Conservation (phyloP, 2,329 filamentous ascomycete species). For the Didymella exigua region DNA sequence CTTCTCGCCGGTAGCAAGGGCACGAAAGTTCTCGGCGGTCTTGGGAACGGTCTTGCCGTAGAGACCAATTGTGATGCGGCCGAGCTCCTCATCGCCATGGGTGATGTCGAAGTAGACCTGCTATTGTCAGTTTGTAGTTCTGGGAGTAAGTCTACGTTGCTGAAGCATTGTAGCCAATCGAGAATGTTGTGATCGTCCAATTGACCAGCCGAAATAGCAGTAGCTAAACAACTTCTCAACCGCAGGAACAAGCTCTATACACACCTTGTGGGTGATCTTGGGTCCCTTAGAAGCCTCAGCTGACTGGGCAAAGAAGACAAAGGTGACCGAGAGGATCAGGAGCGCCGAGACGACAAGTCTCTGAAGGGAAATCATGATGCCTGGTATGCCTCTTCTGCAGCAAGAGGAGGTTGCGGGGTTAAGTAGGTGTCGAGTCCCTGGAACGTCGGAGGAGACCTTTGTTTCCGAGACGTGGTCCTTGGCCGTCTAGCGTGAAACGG, state of each 20-base stretch:
- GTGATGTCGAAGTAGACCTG: conserved; percentile 82
- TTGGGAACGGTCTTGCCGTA: conserved; percentile 88
- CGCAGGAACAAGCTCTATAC: conserved; percentile 2
- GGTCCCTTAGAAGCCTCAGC: conserved; percentile 67
- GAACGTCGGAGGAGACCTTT: conserved; percentile 16
- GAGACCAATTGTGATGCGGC: conserved; percentile 79
- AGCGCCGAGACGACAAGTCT: conserved; percentile 73
- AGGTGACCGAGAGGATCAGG: conserved; percentile 72
- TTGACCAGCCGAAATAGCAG: conserved; percentile 3
- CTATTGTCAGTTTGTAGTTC: conserved; percentile 3
- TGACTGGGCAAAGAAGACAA: conserved; percentile 45
- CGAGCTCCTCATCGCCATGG: conserved; percentile 74
- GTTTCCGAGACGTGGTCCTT: conserved; percentile 44
- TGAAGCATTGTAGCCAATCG: background rate
- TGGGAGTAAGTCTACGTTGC: background rate
- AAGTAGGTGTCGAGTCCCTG: conserved; percentile 29
- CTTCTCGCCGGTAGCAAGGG: conserved; percentile 83
- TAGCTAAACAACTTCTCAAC: background rate
- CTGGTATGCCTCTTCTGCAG: conserved; percentile 23
- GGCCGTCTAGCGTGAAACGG: conserved; percentile 19
- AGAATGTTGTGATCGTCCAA: background rate
- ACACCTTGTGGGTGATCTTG: conserved; percentile 90
- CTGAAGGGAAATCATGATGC: conserved; percentile 76
- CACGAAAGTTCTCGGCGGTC: conserved; percentile 72
- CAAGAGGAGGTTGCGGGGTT: conserved; percentile 29